These are phyloP conservation scores for Microsporum audouinii DNA, from an alignment of 2,329 filamentous ascomycete genomes.

Conservation along the genomic window DNA sequence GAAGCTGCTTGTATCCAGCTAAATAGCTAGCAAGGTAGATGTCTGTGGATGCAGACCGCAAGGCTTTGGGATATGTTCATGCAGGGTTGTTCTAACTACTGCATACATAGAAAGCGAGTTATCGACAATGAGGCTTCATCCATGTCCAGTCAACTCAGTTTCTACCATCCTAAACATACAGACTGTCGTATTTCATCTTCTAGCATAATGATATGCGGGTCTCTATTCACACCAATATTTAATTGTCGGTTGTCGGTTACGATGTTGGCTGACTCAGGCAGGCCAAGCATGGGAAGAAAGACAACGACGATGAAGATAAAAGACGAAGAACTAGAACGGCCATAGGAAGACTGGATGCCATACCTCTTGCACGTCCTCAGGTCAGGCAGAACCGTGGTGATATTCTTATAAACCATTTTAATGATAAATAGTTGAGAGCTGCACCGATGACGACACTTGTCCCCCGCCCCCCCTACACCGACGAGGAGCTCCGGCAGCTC, in stretches of 20 bases:
- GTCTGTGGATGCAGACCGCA: too few relatives aligned
- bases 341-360: background rate
- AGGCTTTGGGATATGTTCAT: too few relatives aligned
- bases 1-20: too few relatives aligned
- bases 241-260: background rate
- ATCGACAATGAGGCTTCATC: background rate
- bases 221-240: too few relatives aligned
- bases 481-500: slow-evolving; percentile 65
- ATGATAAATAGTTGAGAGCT: background rate
- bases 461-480: slow-evolving; percentile 64
- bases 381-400: too few relatives aligned
- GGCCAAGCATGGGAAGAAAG: background rate
- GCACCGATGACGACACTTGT: slow-evolving; percentile 62
- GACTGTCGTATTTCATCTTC: background rate
- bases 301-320: background rate
- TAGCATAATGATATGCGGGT: background rate
- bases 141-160: background rate
- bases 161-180: background rate
- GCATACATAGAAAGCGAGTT: too few relatives aligned
- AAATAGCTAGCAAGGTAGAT: too few relatives aligned
- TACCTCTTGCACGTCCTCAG: too few relatives aligned
- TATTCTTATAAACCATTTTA: background rate
- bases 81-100: too few relatives aligned
- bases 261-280: background rate
- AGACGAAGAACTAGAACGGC: background rate